Percentiles rank a stretch among this genome's conserved stretches.
Evolutionary conservation across 768 basidiomycete genomes (phyloP).

Genomic region (Grammothele lineata): DNA sequence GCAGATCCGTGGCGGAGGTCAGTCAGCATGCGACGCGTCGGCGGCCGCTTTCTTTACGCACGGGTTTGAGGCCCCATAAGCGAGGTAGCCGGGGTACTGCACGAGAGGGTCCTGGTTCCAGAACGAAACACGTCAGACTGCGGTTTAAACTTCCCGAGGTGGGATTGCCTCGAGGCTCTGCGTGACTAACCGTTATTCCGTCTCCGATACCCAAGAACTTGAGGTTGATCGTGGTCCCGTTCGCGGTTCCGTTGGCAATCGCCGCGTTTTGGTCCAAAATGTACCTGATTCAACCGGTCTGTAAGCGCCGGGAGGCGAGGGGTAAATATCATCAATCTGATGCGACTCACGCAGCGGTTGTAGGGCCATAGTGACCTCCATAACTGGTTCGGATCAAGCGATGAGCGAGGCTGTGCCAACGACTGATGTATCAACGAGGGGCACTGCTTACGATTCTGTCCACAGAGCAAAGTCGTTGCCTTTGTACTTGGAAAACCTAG

Average conservation of each 20-base stretch:
- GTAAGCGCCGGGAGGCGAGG: too few relatives aligned
- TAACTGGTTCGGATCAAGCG: slow-evolving; percentile 22
- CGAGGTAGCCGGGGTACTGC: slow-evolving; percentile 57
- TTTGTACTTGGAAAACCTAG: slow-evolving; percentile 46
- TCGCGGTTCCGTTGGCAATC: slow-evolving; percentile 41
- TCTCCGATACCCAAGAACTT: slow-evolving; percentile 58
- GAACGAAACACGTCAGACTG: background rate
- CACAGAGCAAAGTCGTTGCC: slow-evolving; percentile 50
- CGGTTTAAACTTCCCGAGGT: background rate
- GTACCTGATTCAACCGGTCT: slow-evolving; percentile 24
- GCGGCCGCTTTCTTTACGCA: slow-evolving; percentile 7
- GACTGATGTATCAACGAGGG: slow-evolving; percentile 4
- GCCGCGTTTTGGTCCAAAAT: slow-evolving; percentile 58
- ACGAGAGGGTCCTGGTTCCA: slow-evolving; percentile 31
- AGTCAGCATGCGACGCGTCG: background rate
- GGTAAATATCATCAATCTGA: background rate
- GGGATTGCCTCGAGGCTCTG: background rate
- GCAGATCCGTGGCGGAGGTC: background rate
- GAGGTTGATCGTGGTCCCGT: slow-evolving; percentile 49
- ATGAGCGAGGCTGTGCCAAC: slow-evolving; percentile 7
- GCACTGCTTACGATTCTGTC: slow-evolving; percentile 50
- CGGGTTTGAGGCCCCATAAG: slow-evolving; percentile 50
- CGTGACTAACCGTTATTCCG: slow-evolving; percentile 47
- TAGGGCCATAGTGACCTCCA: slow-evolving; percentile 38
- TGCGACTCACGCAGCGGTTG: slow-evolving; percentile 28